Evolutionary conservation across 441 rosid genomes (phyloP).

Genomic region (Theobroma grandiflorum): DNA sequence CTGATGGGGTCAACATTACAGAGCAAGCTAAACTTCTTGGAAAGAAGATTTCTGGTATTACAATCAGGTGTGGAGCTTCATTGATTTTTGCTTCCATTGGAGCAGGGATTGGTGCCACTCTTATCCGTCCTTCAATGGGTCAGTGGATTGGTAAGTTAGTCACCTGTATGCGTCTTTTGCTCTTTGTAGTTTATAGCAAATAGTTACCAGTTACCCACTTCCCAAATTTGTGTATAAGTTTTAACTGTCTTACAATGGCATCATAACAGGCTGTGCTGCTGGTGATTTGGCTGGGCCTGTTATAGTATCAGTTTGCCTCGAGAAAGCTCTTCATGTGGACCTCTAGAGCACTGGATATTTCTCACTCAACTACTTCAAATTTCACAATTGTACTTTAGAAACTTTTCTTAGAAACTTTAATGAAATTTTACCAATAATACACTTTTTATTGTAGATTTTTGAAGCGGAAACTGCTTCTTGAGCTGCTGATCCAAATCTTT

Average conservation of each 20-base stretch:
- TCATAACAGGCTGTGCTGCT: slow-evolving; percentile 69
- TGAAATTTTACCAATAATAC: slow-evolving; percentile 7
- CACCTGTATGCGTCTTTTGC: not conserved
- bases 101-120: slow-evolving; percentile 81
- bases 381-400: slow-evolving; percentile 17
- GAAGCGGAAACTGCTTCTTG: not conserved
- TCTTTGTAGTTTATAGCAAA: not conserved
- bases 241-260: not conserved
- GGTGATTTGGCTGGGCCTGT: slow-evolving; percentile 91
- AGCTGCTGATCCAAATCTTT: not conserved
- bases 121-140: slow-evolving; percentile 81
- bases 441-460: not conserved
- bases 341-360: slow-evolving; percentile 34
- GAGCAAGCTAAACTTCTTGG: slow-evolving; percentile 69
- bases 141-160: slow-evolving; percentile 88
- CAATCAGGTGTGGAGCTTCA: slow-evolving; percentile 80
- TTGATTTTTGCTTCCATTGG: slow-evolving; percentile 85
- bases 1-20: slow-evolving; percentile 35
- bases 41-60: slow-evolving; percentile 67
- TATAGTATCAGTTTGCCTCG: slow-evolving; percentile 65
- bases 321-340: slow-evolving; percentile 64
- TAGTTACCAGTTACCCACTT: not conserved
- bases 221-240: not conserved
- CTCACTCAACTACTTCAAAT: slow-evolving; percentile 21
- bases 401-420: slow-evolving; percentile 2